Evolutionary conservation across 306 rosid species (phyloP), one percentile per base, ranked within the genome.

Genomic region (Sphenostylis stenocarpa): DNA sequence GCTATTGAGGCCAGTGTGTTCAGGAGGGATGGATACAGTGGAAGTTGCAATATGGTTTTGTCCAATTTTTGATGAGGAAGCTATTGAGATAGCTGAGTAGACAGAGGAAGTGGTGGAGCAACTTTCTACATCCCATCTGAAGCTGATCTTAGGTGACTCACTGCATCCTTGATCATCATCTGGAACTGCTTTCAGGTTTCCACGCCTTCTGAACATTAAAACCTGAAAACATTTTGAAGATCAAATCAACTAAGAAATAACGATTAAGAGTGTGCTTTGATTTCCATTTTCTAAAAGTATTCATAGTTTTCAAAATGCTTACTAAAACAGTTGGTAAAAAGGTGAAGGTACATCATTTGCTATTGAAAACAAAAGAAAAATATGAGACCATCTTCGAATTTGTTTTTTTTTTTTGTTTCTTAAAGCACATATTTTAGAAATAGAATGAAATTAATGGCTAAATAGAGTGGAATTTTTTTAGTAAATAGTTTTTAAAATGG

Each of bases 61-160:
- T 44, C 73, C 84, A 60, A 64, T 79, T 71, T 51, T 85, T 60
- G 85, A 73, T 19, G 90, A 81, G 53, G 97, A 84, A 31, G 89
- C 82, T 15, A 70, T 28, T 55, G 97, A 86, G 62, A 89, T 29
- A 39, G 88, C 80, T 29, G 96, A 86, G 70, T 79, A 83, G 28
- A 73, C 85, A 58, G 97, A 88, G 69, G 97, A 90, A 78, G 86
- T 79, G 10, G 97, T 85, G 82, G 92, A 85, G 75, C 92, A 88
- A 60, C 94, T 90, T 72, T 90, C 97, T 67, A 88, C 79, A 48
- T 92, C 98, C 97, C 98, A 95, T 79, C 89, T 83, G 78, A 92
- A 89, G 79, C 99, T 95, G 66, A 94, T 87, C 89, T 94, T 94
- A 0, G 95, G 97, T n/a, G 97, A 90, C 17, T 92, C 97, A 12